phyloP scores from a whole-genome alignment of 2,329 filamentous ascomycete species.

The Hypoxylon sp. region DNA sequence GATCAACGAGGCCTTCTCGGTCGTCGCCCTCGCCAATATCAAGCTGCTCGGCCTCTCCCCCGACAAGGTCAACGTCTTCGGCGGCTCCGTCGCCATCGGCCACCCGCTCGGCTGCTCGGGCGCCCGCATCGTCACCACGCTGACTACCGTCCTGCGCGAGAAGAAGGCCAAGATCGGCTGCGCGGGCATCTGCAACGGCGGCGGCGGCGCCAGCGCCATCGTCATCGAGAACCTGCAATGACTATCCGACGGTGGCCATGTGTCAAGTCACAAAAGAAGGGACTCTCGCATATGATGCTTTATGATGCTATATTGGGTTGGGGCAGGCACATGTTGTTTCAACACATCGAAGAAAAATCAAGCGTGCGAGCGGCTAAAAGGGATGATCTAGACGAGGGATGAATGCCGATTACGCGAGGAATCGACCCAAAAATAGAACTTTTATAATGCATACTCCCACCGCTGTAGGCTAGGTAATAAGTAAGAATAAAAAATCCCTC shows the following conservation, averaged over 20 bases:
- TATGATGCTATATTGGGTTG: neutral
- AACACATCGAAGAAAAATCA: constrained; percentile 1
- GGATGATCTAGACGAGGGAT: neutral
- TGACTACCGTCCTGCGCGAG: constrained; percentile 88
- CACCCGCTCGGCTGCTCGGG: constrained; percentile 95
- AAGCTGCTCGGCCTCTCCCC: constrained; percentile 85
- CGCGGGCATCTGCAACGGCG: constrained; percentile 97
- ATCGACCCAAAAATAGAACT: constrained; percentile 12
- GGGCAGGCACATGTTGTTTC: constrained; percentile 6
- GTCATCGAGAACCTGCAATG: constrained; percentile 83
- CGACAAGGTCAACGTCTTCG: constrained; percentile 94
- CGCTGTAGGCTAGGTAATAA: constrained; percentile 3
- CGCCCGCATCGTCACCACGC: constrained; percentile 90
- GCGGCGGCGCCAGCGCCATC: constrained; percentile 92
- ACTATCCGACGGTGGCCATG: constrained; percentile 14
- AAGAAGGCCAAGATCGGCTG: constrained; percentile 94
- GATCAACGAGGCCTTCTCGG: constrained; percentile 99
- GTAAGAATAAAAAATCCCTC: neutral
- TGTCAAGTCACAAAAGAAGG: constrained; percentile 4
- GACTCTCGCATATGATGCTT: constrained; percentile 34
- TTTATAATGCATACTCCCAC: constrained; percentile 12
- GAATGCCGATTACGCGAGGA: constrained; percentile 13
- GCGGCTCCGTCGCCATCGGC: constrained; percentile 94
- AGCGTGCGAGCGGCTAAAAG: neutral
- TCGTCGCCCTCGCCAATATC: constrained; percentile 95